Evolutionary conservation across 805 yeast species (phyloP), one percentile per base, ranked within the genome.

Genomic region (Cyberlindnera euphorbiae): DNA sequence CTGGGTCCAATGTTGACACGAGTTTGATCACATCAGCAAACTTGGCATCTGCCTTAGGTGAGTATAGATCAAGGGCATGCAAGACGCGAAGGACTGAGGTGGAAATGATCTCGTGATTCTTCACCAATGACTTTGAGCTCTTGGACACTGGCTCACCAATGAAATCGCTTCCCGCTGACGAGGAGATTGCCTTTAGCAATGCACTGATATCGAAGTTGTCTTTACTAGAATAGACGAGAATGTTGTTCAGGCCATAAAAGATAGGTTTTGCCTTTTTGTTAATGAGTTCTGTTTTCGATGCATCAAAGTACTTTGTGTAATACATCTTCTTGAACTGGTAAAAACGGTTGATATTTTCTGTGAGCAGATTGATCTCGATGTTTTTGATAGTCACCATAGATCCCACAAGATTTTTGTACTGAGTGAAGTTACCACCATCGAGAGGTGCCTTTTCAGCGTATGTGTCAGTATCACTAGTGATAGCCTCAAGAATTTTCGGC

Each of bases 321-420:
- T 68, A 62, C 26, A 85, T 68, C 38, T 71, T 76, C 53, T 81
- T 83, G 41, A 74, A 80, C 55, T 89, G 97, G 56, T 78, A 87
- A 60, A 85, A 90, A 55, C 97, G 78, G 45, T 86, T 80, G 49
- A 88, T 70, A 17, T 80, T 73, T 47, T 76, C 79, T 12, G 94
- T 76, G 16, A 89, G 60, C 33, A 85, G 62, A 45, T 81, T 80
- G 38, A 85, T 65, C 35, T 79, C 78, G 47, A 71, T 69, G 36
- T 81, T 79, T 37, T 82, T 73, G 13, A 50, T 46, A 17, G 73
- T 71, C 12, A 69, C 62, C 31, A 73, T 67, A 25, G 59, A 58
- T 26, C 59, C 63, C 10, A 80, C 65, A 43, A 85, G 64, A n/a
- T 57, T 58, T 34, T 69, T 73, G 59, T 82, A 85, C 26, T 81